Base-by-base conservation (phyloP, 805 yeast species). In the Metschnikowia aberdeeniae region DNA sequence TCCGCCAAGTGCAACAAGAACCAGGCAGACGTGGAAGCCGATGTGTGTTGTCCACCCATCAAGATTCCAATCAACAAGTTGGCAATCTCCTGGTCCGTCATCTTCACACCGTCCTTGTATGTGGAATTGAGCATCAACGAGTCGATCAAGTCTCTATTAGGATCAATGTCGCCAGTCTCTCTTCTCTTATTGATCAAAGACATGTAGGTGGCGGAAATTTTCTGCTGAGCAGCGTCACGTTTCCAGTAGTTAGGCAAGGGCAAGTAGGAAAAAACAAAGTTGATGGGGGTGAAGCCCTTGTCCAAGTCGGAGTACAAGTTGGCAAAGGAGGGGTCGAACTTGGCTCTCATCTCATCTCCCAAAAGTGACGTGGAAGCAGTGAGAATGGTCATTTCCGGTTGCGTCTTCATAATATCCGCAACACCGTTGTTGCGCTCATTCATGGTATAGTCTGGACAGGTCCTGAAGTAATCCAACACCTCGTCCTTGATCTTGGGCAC, bases 1-100 rank as follows among this genome's bases (percentile, higher is more conserved):
- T 85, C 95, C 54, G 89, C 97, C 50, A 93, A 76, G 63, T 93
- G 98, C 53, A 93, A 76, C 61, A 93, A 72, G 60, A 82, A 82
- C 99, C 99, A 93, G 13, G 97, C 86, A 34, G 96, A 86, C 19
- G 99, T 93, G 20, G 98, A 79, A 36, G 98, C 93, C 52, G 96
- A 86, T 24, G 99, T 93, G 67, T 93, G 99, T 73, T 93, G 99
- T 52, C 99, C 99, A 59, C 99, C 99, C 99, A 93, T 93, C 50
- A 93, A 76, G 44, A 93, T 85, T 66, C 98, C 99, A 67, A 93
- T 92, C 65, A 89, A 73, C 66, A 93, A 75, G 68, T 90, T 86
- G 40, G 98, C 93, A 61, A 93, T 89, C 70, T 93, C 96, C 64
- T 84, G 83, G 66, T 93, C 99, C 24, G 96, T 84, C 97, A 93